phyloP scores from a whole-genome alignment of 352 stramenopile genomes.

The Pythium insidiosum region DNA sequence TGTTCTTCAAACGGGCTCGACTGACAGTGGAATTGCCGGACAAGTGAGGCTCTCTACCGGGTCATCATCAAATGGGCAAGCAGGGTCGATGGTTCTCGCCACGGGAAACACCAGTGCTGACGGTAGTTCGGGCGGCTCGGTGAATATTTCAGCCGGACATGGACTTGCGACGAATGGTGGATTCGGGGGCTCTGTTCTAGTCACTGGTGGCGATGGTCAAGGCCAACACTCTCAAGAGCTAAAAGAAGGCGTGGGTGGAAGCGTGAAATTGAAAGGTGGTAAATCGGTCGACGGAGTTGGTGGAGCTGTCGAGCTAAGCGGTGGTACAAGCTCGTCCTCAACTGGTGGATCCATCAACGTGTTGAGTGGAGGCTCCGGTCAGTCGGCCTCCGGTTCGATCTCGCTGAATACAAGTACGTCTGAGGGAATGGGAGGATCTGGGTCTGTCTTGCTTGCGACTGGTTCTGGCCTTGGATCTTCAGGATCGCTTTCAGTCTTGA shows the following conservation, averaged over 20 bases:
- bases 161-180: slow-evolving; percentile 7
- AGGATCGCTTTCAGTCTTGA: slow-evolving; percentile 37
- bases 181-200: slow-evolving; percentile 3
- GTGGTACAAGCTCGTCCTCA: slow-evolving; percentile 11
- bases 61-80: background rate
- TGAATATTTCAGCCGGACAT: slow-evolving; percentile 5
- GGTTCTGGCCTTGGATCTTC: slow-evolving; percentile 27
- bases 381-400: slow-evolving; percentile 38
- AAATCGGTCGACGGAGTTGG: slow-evolving; percentile 15
- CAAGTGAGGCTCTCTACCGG: background rate
- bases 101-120: background rate
- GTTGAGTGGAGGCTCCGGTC: slow-evolving; percentile 27
- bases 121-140: slow-evolving; percentile 4
- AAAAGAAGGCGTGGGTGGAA: slow-evolving; percentile 14
- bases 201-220: slow-evolving; percentile 13
- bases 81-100: background rate
- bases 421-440: slow-evolving; percentile 31
- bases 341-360: slow-evolving; percentile 13
- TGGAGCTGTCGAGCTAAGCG: slow-evolving; percentile 10
- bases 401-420: slow-evolving; percentile 25
- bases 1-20: background rate
- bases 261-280: slow-evolving; percentile 13
- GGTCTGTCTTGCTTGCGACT: slow-evolving; percentile 22
- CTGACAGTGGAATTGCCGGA: background rate
- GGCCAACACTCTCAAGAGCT: slow-evolving; percentile 11